Evolutionary conservation across 441 rosid species (phyloP), one percentile per base, ranked within the genome.

Genomic region (Kokia cookei): DNA sequence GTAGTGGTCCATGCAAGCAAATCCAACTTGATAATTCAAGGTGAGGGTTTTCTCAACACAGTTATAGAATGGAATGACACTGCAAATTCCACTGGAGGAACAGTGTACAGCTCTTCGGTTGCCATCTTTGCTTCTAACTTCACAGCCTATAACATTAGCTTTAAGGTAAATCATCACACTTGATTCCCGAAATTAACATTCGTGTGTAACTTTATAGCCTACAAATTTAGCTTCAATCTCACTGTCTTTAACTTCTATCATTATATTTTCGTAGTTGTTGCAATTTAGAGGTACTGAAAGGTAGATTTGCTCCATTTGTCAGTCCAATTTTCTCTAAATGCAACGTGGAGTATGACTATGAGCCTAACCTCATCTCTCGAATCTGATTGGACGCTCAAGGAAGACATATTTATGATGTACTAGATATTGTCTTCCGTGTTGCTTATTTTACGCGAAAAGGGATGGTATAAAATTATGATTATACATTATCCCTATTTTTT

Each of bases 61-160:
- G 82, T 82, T 32, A 83, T 93, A 10, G 84, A 79, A 60, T 91
- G 97, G 97, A 88, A 91, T 22, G 95, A 88, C 75, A 92, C 95
- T 27, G 88, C 97, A 0, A 85, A 89, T 77, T 91, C 97, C 7
- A 70, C 90, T 0, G 95, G 97, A 69, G 85, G 86, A 62, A 94
- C 95, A 27, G 72, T 77, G 10, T 67, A 85, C 69, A 91, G 91
- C 73, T 78, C 91, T 78, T 91, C 97, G 0, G 82, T 90, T 76
- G 76, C 83, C 69, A 71, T 94, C 29, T 86, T 86, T 71, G 90
- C 95, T 69, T 69, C 82, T 43, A 87, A 85, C 64, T 92, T 94
- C 77, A 84, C 83, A 29, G 98, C 97, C 73, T 87, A 82, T 82
- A 86, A 91, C 79, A 86, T 92, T 5, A 89, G 95, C 78, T 94